Conservation (phyloP, 1,139 yeast genomes). For the Candida tetrigidarum region DNA sequence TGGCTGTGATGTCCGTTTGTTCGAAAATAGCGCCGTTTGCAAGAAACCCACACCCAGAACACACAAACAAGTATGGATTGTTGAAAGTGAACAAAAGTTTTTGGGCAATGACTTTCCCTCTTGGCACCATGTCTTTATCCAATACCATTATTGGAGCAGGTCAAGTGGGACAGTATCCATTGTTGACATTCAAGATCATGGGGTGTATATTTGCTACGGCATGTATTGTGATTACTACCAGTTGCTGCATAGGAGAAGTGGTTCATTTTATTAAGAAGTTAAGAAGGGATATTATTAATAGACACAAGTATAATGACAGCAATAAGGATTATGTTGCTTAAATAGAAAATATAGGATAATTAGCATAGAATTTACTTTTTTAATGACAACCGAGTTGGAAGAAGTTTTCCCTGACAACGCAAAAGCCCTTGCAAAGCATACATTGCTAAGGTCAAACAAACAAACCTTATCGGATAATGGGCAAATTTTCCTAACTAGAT, state of each 20-base stretch:
- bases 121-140: slow-evolving; percentile 80
- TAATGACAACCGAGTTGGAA: too few relatives aligned
- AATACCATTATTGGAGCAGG: slow-evolving; percentile 52
- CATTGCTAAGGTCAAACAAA: too few relatives aligned
- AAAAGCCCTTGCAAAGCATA: too few relatives aligned
- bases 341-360: too few relatives aligned
- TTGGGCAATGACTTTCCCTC: slow-evolving; percentile 92
- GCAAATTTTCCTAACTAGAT: too few relatives aligned
- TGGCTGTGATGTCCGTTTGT: slow-evolving; percentile 51
- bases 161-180: slow-evolving; percentile 34
- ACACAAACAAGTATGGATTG: slow-evolving; percentile 18
- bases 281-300: slow-evolving; percentile 6
- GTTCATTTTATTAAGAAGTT: slow-evolving; percentile 17
- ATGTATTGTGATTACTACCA: slow-evolving; percentile 31
- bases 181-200: slow-evolving; percentile 60
- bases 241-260: slow-evolving; percentile 34
- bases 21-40: slow-evolving; percentile 42
- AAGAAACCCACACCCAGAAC: slow-evolving; percentile 16
- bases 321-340: too few relatives aligned
- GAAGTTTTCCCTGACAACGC: too few relatives aligned
- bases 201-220: slow-evolving; percentile 62
- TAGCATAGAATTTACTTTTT: too few relatives aligned
- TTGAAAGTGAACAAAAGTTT: slow-evolving; percentile 47
- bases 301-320: slow-evolving; percentile 5
- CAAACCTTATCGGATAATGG: too few relatives aligned